These are phyloP conservation scores for Capsicum baccatum DNA, from an alignment of 257 asterid genomes.

Conservation along the genomic window DNA sequence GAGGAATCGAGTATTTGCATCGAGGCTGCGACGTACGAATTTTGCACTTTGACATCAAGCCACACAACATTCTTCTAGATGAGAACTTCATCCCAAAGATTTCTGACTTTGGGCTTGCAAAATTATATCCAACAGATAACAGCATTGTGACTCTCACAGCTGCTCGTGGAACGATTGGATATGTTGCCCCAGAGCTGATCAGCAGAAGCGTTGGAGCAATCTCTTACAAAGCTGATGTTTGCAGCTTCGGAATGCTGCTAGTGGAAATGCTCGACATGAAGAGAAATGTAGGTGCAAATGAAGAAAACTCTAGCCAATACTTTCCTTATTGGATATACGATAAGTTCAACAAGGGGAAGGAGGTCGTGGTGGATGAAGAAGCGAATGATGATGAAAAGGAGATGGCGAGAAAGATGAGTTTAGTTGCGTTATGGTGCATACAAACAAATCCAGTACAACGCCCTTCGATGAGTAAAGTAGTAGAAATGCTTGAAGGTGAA, in stretches of 20 bases:
- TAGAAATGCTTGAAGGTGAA: neutral
- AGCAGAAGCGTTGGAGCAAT: neutral
- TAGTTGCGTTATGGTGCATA: neutral
- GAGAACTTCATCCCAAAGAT: slow-evolving; percentile 22
- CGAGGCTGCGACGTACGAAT: neutral
- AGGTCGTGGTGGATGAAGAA: neutral
- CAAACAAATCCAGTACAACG: neutral
- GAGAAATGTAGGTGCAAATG: neutral
- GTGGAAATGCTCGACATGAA: slow-evolving; percentile 22
- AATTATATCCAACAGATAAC: neutral
- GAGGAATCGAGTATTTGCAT: slow-evolving; percentile 14
- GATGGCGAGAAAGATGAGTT: neutral
- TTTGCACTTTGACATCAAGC: slow-evolving; percentile 15
- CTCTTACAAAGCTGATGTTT: slow-evolving; percentile 21
- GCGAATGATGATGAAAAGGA: neutral
- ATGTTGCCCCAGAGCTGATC: neutral
- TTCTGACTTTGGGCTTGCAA: slow-evolving; percentile 17
- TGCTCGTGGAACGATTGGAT: neutral
- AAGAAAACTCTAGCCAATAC: slow-evolving; percentile 2
- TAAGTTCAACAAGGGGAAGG: neutral
- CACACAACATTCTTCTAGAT: slow-evolving; percentile 20
- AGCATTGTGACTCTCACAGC: slow-evolving; percentile 13
- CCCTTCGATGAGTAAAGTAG: neutral
- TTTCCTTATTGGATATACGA: slow-evolving; percentile 3
- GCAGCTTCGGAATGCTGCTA: slow-evolving; percentile 12